phyloP scores from a whole-genome alignment of 768 basidiomycete genomes.

The Hortiboletus flavorubellus region DNA sequence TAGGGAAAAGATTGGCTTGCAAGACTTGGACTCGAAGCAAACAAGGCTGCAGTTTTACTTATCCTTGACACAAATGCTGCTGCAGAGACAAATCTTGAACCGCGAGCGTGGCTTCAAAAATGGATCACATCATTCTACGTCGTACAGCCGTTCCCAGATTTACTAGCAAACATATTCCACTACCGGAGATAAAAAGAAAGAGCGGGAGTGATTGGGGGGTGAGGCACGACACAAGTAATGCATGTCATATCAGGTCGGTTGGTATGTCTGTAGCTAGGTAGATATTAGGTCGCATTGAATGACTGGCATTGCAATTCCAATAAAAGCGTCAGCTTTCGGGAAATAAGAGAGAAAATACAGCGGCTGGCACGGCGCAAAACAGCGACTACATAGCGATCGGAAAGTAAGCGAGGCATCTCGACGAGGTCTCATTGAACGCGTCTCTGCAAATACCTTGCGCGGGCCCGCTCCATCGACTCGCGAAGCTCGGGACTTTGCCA shows the following conservation, averaged over 20 bases:
- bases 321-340: not conserved
- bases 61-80: too few relatives aligned
- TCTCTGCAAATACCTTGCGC: slow-evolving; percentile 35
- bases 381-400: not conserved
- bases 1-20: too few relatives aligned
- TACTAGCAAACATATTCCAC: slow-evolving; percentile 1
- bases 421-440: slow-evolving; percentile 10
- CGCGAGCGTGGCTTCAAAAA: not conserved
- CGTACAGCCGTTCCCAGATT: slow-evolving; percentile 2
- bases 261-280: not conserved
- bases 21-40: too few relatives aligned
- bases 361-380: not conserved
- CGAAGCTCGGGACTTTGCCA: slow-evolving; percentile 67
- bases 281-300: not conserved
- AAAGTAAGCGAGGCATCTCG: not conserved
- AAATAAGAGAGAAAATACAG: not conserved
- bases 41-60: too few relatives aligned
- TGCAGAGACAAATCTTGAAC: too few relatives aligned
- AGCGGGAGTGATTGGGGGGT: not conserved
- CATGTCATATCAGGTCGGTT: not conserved
- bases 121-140: not conserved
- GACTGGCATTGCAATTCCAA: not conserved
- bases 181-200: not conserved
- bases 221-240: slow-evolving; percentile 4
- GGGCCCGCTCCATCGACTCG: slow-evolving; percentile 69